Evolutionary conservation across 2,329 filamentous ascomycete genomes (phyloP), one percentile per base, ranked within the genome.

Genomic region (Fusarium domesticum): DNA sequence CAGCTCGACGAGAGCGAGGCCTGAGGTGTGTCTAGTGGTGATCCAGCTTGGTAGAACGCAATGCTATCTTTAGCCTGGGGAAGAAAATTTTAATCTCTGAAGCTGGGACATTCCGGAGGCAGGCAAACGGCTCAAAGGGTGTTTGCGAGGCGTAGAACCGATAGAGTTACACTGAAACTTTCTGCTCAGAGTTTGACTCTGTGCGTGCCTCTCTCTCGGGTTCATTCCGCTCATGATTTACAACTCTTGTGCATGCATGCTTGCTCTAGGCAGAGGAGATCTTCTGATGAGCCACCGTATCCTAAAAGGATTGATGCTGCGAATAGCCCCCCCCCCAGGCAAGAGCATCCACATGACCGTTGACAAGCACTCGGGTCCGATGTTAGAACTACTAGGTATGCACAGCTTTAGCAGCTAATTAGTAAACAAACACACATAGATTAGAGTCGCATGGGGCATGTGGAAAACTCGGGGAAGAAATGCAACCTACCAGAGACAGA

Each of bases 401-500:
- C 23, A 28, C 14, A 12, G 14, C 8, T 8, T 11, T 28, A 4
- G 23, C 23, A 12, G 8, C 23, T 12, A n/a, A n/a, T n/a, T n/a
- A 11, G 23, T 28, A 28, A 28, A 28, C 23, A 28, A 28, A 28
- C 23, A 12, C 8, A 28, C 23, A 28, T 28, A 12, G 23, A 12
- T 28, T 28, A 28, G 23, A 12, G 23, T 4, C 10, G 4, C 10
- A 28, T 5, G 23, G 14, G 23, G 23, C 8, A 28, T 10, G 14
- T 28, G 8, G 14, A 28, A 3, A 28, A 28, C 23, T 28, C 8
- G 23, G 23, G 23, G 23, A 11, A 28, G 14, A 28, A 28, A 11
- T 8, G 10, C 23, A 28, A 12, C 51, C 40, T 49, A 32, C 30
- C 25, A 23, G 14, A 33, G 36, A 23, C 39, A 37, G 25, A 37